A percentile compares a stretch with the other conserved stretches of the same genome.
phyloP scores from a whole-genome alignment of 257 asterid species.

The Solanum sitiens region DNA sequence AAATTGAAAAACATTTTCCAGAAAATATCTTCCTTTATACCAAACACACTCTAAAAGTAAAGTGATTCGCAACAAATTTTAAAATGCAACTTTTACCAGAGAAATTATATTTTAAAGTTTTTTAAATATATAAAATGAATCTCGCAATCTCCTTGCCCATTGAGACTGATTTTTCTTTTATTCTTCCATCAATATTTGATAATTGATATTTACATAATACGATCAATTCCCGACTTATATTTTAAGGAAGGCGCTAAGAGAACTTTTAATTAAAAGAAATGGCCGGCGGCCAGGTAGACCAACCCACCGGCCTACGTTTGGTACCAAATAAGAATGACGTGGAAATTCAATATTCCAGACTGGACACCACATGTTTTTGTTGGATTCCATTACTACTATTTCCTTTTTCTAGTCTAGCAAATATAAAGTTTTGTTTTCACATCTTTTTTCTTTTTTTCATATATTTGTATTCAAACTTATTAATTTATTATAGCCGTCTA shows the following conservation, averaged over 20 bases:
- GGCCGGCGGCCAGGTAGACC: not conserved
- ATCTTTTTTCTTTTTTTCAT: not conserved
- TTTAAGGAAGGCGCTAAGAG: too few relatives aligned
- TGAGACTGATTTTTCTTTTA: too few relatives aligned
- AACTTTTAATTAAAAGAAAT: not conserved
- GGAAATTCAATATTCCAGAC: not conserved
- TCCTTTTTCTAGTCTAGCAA: not conserved
- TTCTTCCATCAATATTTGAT: too few relatives aligned
- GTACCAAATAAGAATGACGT: not conserved
- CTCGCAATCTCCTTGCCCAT: rapidly evolving
- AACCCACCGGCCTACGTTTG: not conserved
- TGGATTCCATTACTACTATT: not conserved
- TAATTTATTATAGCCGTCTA: not conserved
- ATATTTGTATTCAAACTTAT: not conserved
- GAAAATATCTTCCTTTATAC: too few relatives aligned
- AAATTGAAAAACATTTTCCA: too few relatives aligned
- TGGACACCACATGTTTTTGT: not conserved
- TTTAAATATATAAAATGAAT: not conserved
- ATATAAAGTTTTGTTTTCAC: not conserved
- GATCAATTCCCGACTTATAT: rapidly evolving
- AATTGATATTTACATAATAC: rapidly evolving
- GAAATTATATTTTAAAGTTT: too few relatives aligned
- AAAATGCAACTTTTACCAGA: rapidly evolving
- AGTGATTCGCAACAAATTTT: too few relatives aligned
- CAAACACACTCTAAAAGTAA: too few relatives aligned